These are phyloP conservation scores for Tympanopsis confertula DNA, from an alignment of 2,329 filamentous ascomycete species.

Conservation along the genomic window DNA sequence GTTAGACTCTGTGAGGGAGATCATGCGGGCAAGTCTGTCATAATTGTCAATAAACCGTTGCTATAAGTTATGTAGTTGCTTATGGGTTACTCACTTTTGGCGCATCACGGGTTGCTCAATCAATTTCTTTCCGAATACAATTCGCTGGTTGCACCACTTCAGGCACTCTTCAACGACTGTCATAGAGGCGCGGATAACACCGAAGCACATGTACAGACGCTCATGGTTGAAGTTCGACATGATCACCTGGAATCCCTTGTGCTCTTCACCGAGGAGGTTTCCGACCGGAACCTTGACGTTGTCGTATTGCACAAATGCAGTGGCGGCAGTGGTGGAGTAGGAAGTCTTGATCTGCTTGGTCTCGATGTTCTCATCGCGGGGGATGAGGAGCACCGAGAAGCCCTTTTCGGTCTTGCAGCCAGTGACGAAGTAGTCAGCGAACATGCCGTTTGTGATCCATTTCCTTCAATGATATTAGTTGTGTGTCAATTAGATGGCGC, in stretches of 20 bases:
- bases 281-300: constrained; percentile 75
- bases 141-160: constrained; percentile 79
- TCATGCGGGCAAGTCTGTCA: constrained; percentile 69
- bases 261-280: constrained; percentile 69
- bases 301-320: constrained; percentile 71
- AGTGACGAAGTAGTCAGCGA: constrained; percentile 72
- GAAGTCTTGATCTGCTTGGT: constrained; percentile 70
- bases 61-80: not conserved
- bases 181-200: constrained; percentile 51
- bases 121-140: constrained; percentile 73
- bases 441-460: constrained; percentile 77
- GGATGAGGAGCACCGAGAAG: constrained; percentile 66
- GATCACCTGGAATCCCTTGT: constrained; percentile 78
- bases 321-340: constrained; percentile 70
- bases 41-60: constrained; percentile 4
- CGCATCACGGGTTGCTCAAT: constrained; percentile 75
- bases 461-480: constrained; percentile 46
- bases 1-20: constrained; percentile 67
- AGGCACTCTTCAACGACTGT: constrained; percentile 71
- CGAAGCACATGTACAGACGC: constrained; percentile 63
- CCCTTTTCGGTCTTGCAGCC: constrained; percentile 71
- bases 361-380: constrained; percentile 63
- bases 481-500: not conserved
- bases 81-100: constrained; percentile 46
- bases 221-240: constrained; percentile 84